Base-by-base conservation (phyloP, 352 stramenopile genomes). In the Pythium vanterpoolii region DNA sequence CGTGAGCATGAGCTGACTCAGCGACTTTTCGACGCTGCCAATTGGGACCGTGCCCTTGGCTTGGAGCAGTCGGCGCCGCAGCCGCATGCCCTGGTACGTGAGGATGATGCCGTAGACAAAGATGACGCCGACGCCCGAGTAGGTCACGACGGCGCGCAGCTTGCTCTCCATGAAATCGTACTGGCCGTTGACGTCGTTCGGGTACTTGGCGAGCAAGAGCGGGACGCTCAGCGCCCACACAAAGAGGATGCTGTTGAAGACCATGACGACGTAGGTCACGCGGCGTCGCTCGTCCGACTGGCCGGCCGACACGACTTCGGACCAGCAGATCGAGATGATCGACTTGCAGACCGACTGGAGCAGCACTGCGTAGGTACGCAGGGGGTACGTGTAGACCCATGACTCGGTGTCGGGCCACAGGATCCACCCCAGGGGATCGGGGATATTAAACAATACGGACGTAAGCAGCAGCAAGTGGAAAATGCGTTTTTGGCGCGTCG, bases 1-100 rank as follows among this genome's bases (percentile, higher is more conserved):
- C 1, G 86, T 89, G 52, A 95, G 72, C 69, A 93, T 75, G 38
- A 95, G 77, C 62, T 93, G 83, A 53, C 72, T 87, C 13, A 90
- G 71, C 39, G 83, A 93, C 63, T 90, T 91, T 40, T 90, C 71
- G 31, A 95, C 76, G 49, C 78, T 89, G 18, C 56, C 71, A 27
- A 80, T 70, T 4, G 79, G 76, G 9, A 95, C 79, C 5, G 81
- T 87, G 27, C 82, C 79, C 16, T 81, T 77, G 28, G 83, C 83
- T 48, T 87, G 77, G 10, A 93, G 62, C 47, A 95, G 74, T 6
- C 86, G 81, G 13, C 74, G 70, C 26, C 83, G 83, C 39, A 95
- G 69, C 23, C 77, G 77, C 65, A 87, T 83, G 34, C 79, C 86
- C 57, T 95, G 86, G 49, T 82, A 82, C 26, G 83, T 67, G 36